Conservation (phyloP, 352 stramenopile species). For the Elongisporangium anandrum region DNA sequence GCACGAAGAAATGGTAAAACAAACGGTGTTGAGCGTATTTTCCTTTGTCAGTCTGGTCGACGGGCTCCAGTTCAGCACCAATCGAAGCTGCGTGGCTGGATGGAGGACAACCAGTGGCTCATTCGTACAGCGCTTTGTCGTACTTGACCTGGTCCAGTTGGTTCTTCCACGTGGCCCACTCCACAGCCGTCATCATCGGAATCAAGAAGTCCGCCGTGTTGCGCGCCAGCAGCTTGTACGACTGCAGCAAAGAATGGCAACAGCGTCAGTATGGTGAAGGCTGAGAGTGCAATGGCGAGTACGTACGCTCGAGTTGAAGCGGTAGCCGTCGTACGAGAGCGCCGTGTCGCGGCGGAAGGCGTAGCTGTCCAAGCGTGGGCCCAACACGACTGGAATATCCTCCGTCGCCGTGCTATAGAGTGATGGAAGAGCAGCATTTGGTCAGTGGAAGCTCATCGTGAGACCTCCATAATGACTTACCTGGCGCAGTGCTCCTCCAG, state of each 20-base stretch:
- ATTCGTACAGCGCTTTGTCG: slow-evolving; percentile 80
- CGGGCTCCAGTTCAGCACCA: too few relatives aligned
- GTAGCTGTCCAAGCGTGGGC: slow-evolving; percentile 69
- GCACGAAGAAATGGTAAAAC: background rate
- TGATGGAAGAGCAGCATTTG: background rate
- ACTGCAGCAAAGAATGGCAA: slow-evolving; percentile 23
- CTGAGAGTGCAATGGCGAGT: background rate
- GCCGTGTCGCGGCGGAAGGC: slow-evolving; percentile 56
- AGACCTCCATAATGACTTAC: too few relatives aligned
- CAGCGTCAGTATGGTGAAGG: background rate
- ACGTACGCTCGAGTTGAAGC: slow-evolving; percentile 80
- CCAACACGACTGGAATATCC: slow-evolving; percentile 59
- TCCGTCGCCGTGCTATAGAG: slow-evolving; percentile 61
- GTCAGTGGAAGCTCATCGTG: background rate
- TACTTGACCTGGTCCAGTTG: slow-evolving; percentile 68
- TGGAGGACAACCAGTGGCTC: slow-evolving; percentile 19
- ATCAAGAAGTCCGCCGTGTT: slow-evolving; percentile 76
- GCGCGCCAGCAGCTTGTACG: slow-evolving; percentile 70
- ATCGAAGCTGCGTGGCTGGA: too few relatives aligned
- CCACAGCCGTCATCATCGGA: slow-evolving; percentile 76
- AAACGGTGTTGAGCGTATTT: background rate
- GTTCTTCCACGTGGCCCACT: slow-evolving; percentile 84
- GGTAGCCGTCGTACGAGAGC: slow-evolving; percentile 66
- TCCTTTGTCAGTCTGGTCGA: background rate
- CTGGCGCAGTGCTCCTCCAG: slow-evolving; percentile 77